Conservation (phyloP, 768 basidiomycete species). For the Pleurotus tuoliensis region DNA sequence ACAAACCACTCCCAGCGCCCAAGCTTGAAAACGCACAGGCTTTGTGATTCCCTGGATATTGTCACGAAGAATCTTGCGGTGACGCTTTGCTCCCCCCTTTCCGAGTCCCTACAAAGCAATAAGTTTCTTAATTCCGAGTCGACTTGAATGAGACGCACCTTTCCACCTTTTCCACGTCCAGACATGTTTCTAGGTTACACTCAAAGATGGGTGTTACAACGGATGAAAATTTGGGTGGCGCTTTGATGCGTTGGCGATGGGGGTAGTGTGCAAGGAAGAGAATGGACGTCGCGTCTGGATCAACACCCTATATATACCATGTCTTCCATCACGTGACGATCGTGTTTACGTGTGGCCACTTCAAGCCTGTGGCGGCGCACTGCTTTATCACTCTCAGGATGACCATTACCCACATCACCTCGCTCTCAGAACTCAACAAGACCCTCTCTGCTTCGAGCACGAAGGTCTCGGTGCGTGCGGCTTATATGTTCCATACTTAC, state of each 20-base stretch:
- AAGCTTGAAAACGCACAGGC: constrained; percentile 9
- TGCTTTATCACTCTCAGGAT: constrained; percentile 23
- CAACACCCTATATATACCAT: not conserved
- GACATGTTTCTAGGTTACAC: constrained; percentile 45
- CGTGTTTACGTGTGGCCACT: not conserved
- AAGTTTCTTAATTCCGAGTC: not conserved
- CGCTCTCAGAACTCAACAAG: constrained; percentile 57
- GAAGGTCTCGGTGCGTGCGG: constrained; percentile 55
- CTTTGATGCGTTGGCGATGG: not conserved
- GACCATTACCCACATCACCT: constrained; percentile 62
- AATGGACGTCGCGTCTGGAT: not conserved
- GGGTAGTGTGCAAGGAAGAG: not conserved
- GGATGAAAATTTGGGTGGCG: not conserved
- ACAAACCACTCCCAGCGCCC: not conserved
- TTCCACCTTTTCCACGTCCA: constrained; percentile 78
- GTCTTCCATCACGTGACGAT: not conserved
- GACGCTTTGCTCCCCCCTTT: constrained; percentile 77
- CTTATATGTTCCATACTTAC: not conserved
- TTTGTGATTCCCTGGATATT: constrained; percentile 65
- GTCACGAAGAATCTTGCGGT: constrained; percentile 78
- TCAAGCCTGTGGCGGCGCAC: too few species aligned
- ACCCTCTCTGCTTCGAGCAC: constrained; percentile 55
- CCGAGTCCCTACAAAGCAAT: constrained; percentile 54
- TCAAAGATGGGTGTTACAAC: not conserved
- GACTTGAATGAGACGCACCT: constrained; percentile 32